Base-by-base conservation (phyloP, 2,329 filamentous ascomycete species). In the Apiospora pterosperma region DNA sequence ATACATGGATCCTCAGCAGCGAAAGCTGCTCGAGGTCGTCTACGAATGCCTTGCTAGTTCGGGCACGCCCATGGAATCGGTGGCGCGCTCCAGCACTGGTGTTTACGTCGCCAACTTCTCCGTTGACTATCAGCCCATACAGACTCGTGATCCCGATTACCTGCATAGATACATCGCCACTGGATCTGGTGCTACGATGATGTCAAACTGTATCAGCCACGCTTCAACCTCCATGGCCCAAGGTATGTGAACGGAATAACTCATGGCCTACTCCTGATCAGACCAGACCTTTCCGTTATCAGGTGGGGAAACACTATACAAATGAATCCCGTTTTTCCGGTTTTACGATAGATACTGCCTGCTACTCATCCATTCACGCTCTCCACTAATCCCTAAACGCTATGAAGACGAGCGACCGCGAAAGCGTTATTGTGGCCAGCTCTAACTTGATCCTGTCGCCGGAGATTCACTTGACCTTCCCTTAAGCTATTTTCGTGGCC, bases 41-140 rank as follows among this genome's bases (percentile, higher is more conserved):
- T 80, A 77, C 59, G 79, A 82, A 62, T 76, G 78, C 1, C 67
- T 86, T 2, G 77, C 76, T 44, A 70, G 70, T 3, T 76, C 75
- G 0, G 79, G 79, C 12, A 44, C 78, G 0, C 66, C 72, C 1
- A 63, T 77, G 23, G 68, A 76, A 1, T 44, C 69, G 1, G 61
- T 77, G 12, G 19, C 65, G 8, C 73, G 74, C 5, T 69, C 70
- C 4, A 69, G 69, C 12, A 76, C 70, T 8, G 76, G 67, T 19
- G 75, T 72, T 41, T 73, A 68, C 55, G 67, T 69, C 4, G 71
- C 64, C 19, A 66, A 65, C 21, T 72, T 72, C 60, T 69, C 70
- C 31, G 62, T 65, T 23, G 71, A 73, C 62, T 73, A 69, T 63
- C 70, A 73, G 61, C 71, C 73, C 42, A 73, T 74, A 63, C 63